These are phyloP conservation scores for Gentiana dahurica DNA, from an alignment of 257 asterid species.

Conservation along the genomic window DNA sequence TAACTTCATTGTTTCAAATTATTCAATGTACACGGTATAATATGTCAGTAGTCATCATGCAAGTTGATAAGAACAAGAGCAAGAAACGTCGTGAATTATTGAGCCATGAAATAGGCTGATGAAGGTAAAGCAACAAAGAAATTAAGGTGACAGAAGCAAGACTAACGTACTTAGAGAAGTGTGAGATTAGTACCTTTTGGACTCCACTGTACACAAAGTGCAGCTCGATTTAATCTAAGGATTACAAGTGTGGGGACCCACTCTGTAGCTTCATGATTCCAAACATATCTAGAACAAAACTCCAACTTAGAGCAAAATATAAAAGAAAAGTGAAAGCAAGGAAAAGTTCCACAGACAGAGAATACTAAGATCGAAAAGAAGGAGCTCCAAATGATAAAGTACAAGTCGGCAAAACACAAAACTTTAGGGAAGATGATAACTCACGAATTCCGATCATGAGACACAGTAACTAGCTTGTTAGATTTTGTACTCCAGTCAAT, in stretches of 20 bases:
- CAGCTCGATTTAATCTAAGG: constrained; percentile 95
- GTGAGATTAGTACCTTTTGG: constrained; percentile 59
- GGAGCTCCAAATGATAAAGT: neutral
- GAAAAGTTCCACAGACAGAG: too few relatives aligned
- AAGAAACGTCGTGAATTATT: neutral
- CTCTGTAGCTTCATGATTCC: constrained; percentile 72
- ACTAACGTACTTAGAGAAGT: neutral
- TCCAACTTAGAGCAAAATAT: neutral
- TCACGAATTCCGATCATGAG: constrained; percentile 99
- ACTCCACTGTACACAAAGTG: constrained; percentile 98
- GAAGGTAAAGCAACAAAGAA: too few relatives aligned
- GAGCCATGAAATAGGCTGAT: neutral
- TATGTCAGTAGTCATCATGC: neutral
- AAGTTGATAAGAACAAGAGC: neutral
- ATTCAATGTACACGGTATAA: neutral
- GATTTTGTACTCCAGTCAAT: constrained; percentile 83
- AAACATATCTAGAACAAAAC: constrained; percentile 57
- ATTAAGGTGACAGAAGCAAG: neutral
- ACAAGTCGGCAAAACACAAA: neutral
- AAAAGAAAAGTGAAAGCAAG: too few relatives aligned
- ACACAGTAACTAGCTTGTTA: constrained; percentile 84
- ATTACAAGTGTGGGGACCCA: constrained; percentile 99
- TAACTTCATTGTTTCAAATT: neutral
- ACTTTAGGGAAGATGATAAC: constrained; percentile 20
- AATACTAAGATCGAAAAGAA: neutral